Conservation (phyloP, 305 asterid species). For the Fraxinus nigra region DNA sequence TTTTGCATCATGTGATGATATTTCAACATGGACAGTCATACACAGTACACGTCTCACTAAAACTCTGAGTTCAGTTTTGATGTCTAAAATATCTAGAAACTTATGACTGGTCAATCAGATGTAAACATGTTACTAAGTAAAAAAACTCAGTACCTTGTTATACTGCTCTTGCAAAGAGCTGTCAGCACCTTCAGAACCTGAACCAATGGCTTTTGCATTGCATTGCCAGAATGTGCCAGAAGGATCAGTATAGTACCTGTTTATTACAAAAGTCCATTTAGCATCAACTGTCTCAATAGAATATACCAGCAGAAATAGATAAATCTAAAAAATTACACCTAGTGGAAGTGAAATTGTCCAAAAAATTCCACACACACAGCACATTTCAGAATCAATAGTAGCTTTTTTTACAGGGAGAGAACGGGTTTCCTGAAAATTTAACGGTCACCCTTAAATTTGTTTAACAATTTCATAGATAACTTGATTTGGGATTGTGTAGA, state of each 20-base stretch:
- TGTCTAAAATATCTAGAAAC: background rate
- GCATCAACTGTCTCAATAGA: conserved; percentile 3
- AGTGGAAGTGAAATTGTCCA: background rate
- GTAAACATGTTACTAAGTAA: background rate
- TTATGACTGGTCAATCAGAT: background rate
- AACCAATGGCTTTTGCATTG: conserved; percentile 92
- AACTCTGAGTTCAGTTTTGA: background rate
- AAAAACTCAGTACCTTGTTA: conserved; percentile 46
- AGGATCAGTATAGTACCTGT: conserved; percentile 84
- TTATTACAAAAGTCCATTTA: conserved; percentile 15
- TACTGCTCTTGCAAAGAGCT: conserved; percentile 95
- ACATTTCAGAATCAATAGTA: background rate
- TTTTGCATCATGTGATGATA: background rate
- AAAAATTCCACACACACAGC: background rate
- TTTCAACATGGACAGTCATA: background rate
- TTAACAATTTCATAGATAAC: background rate
- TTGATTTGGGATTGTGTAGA: background rate
- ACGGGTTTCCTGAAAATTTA: background rate
- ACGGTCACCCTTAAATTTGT: background rate
- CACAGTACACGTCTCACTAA: background rate
- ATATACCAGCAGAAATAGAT: background rate
- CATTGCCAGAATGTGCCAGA: conserved; percentile 98
- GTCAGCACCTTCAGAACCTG: conserved; percentile 97
- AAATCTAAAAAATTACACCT: background rate
- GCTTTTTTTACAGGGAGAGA: background rate